phyloP scores from a whole-genome alignment of 306 rosid genomes.

The Lupinus albus region DNA sequence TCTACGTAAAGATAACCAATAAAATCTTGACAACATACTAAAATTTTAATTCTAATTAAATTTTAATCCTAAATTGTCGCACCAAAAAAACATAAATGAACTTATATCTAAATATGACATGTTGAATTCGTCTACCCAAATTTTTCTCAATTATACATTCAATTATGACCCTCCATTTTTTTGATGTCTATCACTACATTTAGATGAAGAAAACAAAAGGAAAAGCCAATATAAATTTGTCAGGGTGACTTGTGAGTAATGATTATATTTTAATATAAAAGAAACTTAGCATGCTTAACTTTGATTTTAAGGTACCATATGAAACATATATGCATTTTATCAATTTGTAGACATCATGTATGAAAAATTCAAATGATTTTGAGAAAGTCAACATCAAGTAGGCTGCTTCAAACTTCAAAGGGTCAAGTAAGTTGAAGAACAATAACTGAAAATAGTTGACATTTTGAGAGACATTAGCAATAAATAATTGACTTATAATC shows the following conservation, averaged over 20 bases:
- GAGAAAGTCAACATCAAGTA: slow-evolving; percentile 36
- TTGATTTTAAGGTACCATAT: slow-evolving; percentile 31
- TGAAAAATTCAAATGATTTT: slow-evolving; percentile 27
- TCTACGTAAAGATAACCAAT: too few relatives aligned
- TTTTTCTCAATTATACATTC: slow-evolving; percentile 36
- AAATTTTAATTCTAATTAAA: too few relatives aligned
- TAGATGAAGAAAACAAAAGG: slow-evolving; percentile 22
- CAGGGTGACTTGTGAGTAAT: slow-evolving; percentile 36
- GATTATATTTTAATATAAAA: background rate
- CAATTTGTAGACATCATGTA: background rate
- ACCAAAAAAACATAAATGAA: too few relatives aligned
- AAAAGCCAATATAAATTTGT: slow-evolving; percentile 4
- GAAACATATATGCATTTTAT: background rate
- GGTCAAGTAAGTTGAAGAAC: slow-evolving; percentile 37
- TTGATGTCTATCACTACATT: slow-evolving; percentile 20
- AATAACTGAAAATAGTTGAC: slow-evolving; percentile 40
- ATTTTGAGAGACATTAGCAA: slow-evolving; percentile 39
- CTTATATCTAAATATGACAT: too few relatives aligned
- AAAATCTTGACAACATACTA: too few relatives aligned
- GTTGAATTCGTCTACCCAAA: too few relatives aligned
- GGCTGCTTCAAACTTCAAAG: slow-evolving; percentile 45
- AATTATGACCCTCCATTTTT: slow-evolving; percentile 36
- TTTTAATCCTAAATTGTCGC: too few relatives aligned
- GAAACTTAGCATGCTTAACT: slow-evolving; percentile 23
- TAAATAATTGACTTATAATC: slow-evolving; percentile 40